A percentile compares a stretch with the other conserved stretches of the same genome.
Conservation (phyloP, 176 grass and related monocot species). For the Lolium multiflorum region DNA sequence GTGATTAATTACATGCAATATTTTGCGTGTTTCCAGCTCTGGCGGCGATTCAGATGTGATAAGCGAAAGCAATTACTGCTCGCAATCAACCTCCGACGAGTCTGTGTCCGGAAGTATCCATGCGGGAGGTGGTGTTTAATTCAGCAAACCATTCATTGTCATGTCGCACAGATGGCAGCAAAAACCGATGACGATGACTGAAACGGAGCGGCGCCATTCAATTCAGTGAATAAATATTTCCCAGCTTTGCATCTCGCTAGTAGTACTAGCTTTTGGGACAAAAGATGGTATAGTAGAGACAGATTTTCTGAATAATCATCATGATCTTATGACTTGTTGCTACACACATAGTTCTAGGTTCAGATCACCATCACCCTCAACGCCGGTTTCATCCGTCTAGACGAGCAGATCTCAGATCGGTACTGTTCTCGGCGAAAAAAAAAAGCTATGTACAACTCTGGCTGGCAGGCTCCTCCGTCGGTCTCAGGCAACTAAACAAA, state of each 20-base stretch:
- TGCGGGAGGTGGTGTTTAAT: background rate
- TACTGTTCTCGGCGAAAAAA: constrained; percentile 46
- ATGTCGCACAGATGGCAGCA: constrained; percentile 45
- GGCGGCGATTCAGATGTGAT: background rate
- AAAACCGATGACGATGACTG: background rate
- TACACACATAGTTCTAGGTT: constrained; percentile 1
- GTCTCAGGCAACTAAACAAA: constrained; percentile 33
- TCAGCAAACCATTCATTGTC: constrained; percentile 1
- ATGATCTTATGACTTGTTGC: background rate
- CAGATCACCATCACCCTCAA: constrained; percentile 37
- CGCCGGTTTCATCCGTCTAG: constrained; percentile 49
- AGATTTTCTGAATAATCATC: background rate
- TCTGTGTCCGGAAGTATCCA: background rate
- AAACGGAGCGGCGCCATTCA: constrained; percentile 36
- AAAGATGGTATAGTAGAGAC: background rate
- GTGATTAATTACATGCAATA: background rate
- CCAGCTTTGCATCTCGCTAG: background rate
- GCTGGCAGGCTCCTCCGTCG: constrained; percentile 9
- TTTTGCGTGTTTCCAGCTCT: background rate
- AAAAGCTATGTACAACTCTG: too few species aligned
- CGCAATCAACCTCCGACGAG: background rate
- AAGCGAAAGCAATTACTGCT: background rate
- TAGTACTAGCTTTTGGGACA: background rate
- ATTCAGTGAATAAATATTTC: background rate
- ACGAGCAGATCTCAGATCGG: constrained; percentile 53